Conservation (phyloP, 2,329 filamentous ascomycete genomes). For the Monosporascus sp. region DNA sequence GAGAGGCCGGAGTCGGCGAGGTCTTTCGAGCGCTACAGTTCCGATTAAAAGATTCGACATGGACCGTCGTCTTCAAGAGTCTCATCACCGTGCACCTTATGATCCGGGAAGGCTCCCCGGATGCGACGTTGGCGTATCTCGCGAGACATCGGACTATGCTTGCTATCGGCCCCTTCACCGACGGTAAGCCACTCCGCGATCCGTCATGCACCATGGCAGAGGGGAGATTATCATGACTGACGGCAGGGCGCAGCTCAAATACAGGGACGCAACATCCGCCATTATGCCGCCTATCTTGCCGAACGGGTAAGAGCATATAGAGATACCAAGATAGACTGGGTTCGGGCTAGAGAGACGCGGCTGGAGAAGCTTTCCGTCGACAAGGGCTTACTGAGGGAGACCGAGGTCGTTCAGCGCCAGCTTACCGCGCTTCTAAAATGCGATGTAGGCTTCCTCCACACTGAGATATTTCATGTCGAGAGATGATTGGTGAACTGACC, state of each 20-base stretch:
- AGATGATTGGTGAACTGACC: conserved; percentile 2
- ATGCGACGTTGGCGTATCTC: conserved; percentile 82
- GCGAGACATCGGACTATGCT: conserved; percentile 77
- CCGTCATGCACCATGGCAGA: not conserved
- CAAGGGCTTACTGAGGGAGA: conserved; percentile 87
- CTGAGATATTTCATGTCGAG: too few species aligned
- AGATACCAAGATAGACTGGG: conserved; percentile 85
- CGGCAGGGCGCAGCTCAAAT: conserved; percentile 65
- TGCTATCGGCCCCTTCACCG: conserved; percentile 84
- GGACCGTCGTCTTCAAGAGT: conserved; percentile 99
- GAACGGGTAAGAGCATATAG: conserved; percentile 77
- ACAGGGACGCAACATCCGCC: conserved; percentile 88
- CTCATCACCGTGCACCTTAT: conserved; percentile 94
- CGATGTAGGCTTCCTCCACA: conserved; percentile 57
- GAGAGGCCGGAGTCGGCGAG: conserved; percentile 90
- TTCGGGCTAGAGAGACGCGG: conserved; percentile 73
- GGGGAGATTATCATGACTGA: conserved; percentile 13
- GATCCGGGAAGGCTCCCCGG: conserved; percentile 89
- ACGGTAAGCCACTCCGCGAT: conserved; percentile 56
- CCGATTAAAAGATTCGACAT: conserved; percentile 89
- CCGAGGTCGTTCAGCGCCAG: conserved; percentile 83
- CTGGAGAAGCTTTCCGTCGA: conserved; percentile 84
- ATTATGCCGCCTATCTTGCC: conserved; percentile 82
- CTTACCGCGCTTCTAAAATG: conserved; percentile 82
- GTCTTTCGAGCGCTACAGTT: conserved; percentile 89